Percentiles rank a stretch among this genome's conserved stretches.
Conservation (phyloP, 345 rosid genomes). For the Eucalyptus brandiana region DNA sequence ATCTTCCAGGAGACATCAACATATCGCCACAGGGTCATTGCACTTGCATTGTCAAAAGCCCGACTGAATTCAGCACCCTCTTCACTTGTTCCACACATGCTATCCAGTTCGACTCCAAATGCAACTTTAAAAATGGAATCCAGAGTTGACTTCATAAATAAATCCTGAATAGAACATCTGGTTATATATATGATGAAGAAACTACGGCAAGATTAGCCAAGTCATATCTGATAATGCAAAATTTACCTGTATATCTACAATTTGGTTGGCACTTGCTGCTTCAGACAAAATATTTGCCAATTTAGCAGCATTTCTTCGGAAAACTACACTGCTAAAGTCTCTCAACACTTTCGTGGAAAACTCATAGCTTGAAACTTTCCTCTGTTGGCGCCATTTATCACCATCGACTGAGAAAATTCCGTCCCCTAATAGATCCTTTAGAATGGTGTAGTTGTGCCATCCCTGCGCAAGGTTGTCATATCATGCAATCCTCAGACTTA, state of each 20-base stretch:
- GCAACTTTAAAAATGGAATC: conserved; percentile 56
- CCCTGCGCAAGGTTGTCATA: conserved; percentile 11
- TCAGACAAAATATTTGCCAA: conserved; percentile 18
- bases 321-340: conserved; percentile 32
- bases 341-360: conserved; percentile 32
- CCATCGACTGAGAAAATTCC: conserved; percentile 44
- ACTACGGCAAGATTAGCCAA: not conserved
- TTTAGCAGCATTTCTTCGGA: conserved; percentile 17
- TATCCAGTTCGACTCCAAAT: conserved; percentile 46
- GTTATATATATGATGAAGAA: not conserved
- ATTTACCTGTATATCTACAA: conserved; percentile 29
- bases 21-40: conserved; percentile 30
- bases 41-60: conserved; percentile 64
- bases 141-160: conserved; percentile 52
- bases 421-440: conserved; percentile 33
- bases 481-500: not conserved
- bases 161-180: conserved; percentile 11
- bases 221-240: not conserved
- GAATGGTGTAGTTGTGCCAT: conserved; percentile 11
- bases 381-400: conserved; percentile 43
- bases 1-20: conserved; percentile 47
- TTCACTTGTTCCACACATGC: conserved; percentile 37
- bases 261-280: conserved; percentile 5
- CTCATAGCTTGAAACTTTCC: conserved; percentile 37
- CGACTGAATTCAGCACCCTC: conserved; percentile 18